phyloP scores from a whole-genome alignment of 495 filamentous ascomycete species.

The Pseudotulostoma volvatum region DNA sequence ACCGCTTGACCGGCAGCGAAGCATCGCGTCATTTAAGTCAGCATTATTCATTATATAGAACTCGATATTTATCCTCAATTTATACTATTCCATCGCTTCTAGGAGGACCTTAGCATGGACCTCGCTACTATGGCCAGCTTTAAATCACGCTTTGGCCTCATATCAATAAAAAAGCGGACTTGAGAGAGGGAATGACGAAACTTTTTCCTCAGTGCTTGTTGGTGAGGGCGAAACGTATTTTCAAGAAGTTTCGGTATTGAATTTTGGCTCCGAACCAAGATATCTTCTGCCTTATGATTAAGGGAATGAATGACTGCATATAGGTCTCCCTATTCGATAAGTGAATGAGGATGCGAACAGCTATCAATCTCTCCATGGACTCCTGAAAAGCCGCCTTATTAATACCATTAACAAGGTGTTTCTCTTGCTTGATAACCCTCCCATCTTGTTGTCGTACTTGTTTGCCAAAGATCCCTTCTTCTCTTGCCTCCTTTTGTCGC shows the following conservation, averaged over 20 bases:
- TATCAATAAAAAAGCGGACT: not conserved
- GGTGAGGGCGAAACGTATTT: not conserved
- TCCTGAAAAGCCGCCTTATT: not conserved
- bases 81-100: not conserved
- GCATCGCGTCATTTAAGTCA: not conserved
- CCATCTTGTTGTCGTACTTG: not conserved
- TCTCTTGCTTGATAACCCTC: slow-evolving; percentile 1
- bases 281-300: not conserved
- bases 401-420: slow-evolving; percentile 3
- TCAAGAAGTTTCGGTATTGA: not conserved
- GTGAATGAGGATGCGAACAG: not conserved
- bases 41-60: not conserved
- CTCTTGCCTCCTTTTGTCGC: not conserved
- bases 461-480: not conserved
- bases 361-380: not conserved
- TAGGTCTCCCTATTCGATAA: not conserved
- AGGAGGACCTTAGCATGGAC: not conserved
- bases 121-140: not conserved
- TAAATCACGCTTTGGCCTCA: not conserved
- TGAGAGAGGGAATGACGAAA: not conserved
- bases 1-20: not conserved
- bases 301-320: not conserved
- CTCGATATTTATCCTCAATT: not conserved
- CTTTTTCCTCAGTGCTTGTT: not conserved
- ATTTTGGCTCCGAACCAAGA: not conserved